These are phyloP conservation scores for Bromus sterilis DNA, from an alignment of 176 grass and related monocot species.

Conservation along the genomic window DNA sequence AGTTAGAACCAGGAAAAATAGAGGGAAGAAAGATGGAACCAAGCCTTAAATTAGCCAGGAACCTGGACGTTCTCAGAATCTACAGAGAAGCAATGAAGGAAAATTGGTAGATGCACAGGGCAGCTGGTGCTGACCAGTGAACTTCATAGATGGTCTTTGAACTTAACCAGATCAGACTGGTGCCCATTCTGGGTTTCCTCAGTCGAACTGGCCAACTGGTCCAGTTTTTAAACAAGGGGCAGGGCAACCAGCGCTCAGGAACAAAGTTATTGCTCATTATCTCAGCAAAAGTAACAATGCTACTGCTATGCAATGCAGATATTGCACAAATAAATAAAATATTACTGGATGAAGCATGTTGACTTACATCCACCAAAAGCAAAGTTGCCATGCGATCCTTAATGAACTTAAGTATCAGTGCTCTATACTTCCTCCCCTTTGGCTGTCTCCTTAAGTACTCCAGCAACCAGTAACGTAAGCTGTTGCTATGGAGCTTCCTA, in stretches of 20 bases:
- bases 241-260: neutral
- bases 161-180: neutral
- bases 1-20: neutral
- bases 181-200: neutral
- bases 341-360: neutral
- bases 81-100: neutral
- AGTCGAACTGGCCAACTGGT: neutral
- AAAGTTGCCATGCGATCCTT: conserved; percentile 65
- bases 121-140: neutral
- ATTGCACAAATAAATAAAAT: conserved; percentile 9
- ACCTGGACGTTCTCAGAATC: neutral
- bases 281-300: neutral
- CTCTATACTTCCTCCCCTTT: conserved; percentile 53
- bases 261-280: neutral
- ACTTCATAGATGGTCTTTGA: neutral
- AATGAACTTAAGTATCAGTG: conserved; percentile 72
- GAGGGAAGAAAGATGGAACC: neutral
- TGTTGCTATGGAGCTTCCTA: conserved; percentile 64
- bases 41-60: neutral
- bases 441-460: conserved; percentile 84
- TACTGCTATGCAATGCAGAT: neutral
- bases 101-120: neutral
- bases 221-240: neutral
- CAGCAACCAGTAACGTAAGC: conserved; percentile 82
- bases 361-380: conserved; percentile 75